Base-by-base conservation (phyloP, 495 filamentous ascomycete species). In the Lichenothelia convexa region DNA sequence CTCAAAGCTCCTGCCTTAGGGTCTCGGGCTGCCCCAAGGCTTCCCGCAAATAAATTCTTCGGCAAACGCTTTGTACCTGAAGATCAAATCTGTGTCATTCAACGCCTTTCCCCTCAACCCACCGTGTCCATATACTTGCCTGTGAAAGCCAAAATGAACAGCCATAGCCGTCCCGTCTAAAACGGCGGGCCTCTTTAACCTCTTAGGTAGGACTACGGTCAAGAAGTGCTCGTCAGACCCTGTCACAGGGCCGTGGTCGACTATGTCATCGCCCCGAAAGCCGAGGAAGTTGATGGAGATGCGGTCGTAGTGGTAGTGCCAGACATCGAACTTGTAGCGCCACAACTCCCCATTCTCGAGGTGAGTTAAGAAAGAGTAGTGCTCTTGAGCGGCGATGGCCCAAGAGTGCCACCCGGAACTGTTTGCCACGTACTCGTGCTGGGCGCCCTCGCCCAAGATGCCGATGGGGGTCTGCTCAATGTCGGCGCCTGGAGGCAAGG, bases 341-440 rank as follows among this genome's bases (percentile, higher is more conserved):
- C 47, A 42, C 34, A 68, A 42, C 11, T 58, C 45, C 34, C 57
- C 48, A 3, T 48, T 40, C 42, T 69, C 65, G 1, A 71, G 56
- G 37, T 70, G 63, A 17, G 60, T 49, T 9, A 71, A 51, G 38
- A 71, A 63, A 5, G 62, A 68, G 43, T 70, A 68, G 39, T 71
- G 67, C 32, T 66, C 61, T 45, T 70, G 66, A 2, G 64, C 64
- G 35, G 58, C 56, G 13, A 67, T 59, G 5, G 58, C 60, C 66
- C 67, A 70, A 3, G 62, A 54, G 3, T 47, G 45, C 43, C 63
- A 45, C 5, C 48, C 51, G 0, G 56, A 55, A 48, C 41, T 15
- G 21, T 23, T 35, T 5, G 40, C 42, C 5, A 29, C 39, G 21
- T 34, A 42, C 12, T 5, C 23, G n/a, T n/a, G n/a, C n/a, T n/a